Conservation (phyloP, 169 alveolate genomes). For the Miamiensis avidus region DNA sequence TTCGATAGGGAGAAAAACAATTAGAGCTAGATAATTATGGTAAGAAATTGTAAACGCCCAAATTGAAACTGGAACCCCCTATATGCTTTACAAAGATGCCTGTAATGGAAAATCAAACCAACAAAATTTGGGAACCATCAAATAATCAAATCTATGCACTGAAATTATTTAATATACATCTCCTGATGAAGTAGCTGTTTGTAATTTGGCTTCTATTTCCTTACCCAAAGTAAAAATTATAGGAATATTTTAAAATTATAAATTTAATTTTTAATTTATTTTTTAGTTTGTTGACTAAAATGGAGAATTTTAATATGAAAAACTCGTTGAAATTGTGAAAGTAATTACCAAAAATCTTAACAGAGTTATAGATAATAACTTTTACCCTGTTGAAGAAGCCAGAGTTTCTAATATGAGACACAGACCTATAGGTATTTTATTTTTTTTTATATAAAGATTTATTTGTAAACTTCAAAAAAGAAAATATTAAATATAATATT, state of each 20-base stretch:
- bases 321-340: slow-evolving; percentile 86
- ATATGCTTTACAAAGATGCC: slow-evolving; percentile 96
- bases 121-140: slow-evolving; percentile 97
- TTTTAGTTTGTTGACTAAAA: slow-evolving; percentile 63
- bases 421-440: slow-evolving; percentile 99
- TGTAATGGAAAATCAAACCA: slow-evolving; percentile 96
- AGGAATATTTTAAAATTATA: no score
- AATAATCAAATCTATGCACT: slow-evolving; percentile 95
- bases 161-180: slow-evolving; percentile 97
- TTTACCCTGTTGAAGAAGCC: slow-evolving; percentile 96
- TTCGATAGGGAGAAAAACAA: slow-evolving; percentile 93
- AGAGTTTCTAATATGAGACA: slow-evolving; percentile 93
- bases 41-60: slow-evolving; percentile 95
- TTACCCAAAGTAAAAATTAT: slow-evolving; percentile 54
- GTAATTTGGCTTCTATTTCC: slow-evolving; percentile 98
- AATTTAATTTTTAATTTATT: no score
- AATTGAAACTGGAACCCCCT: slow-evolving; percentile 99
- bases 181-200: slow-evolving; percentile 98
- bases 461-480: no score
- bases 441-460: no score
- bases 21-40: slow-evolving; percentile 97
- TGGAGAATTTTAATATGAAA: slow-evolving; percentile 77
- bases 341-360: slow-evolving; percentile 94
- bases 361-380: slow-evolving; percentile 95
- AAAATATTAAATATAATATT: no score